phyloP scores from a whole-genome alignment of 2,329 filamentous ascomycete genomes.

The Trichoderma lentiforme region DNA sequence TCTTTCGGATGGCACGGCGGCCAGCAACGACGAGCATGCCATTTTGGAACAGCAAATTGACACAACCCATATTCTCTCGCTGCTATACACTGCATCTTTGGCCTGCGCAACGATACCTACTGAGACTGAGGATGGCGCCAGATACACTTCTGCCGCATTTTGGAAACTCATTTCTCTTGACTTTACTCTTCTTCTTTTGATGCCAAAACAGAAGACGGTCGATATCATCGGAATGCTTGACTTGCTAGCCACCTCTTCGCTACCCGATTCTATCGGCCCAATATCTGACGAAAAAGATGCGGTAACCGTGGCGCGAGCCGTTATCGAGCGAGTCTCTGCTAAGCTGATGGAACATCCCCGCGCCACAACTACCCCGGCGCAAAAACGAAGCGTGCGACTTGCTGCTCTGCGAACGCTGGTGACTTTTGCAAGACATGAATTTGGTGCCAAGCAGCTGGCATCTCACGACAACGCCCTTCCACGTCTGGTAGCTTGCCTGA shows the following conservation, averaged over 20 bases:
- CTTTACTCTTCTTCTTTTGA: conserved; percentile 65
- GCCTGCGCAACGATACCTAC: conserved; percentile 49
- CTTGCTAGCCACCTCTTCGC: conserved; percentile 63
- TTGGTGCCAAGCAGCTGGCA: conserved; percentile 64
- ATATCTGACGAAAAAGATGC: conserved; percentile 48
- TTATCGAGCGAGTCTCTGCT: conserved; percentile 62
- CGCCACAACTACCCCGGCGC: conserved; percentile 33
- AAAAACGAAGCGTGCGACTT: conserved; percentile 44
- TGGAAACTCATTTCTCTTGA: conserved; percentile 67
- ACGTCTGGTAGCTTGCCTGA: conserved; percentile 65
- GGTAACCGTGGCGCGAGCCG: conserved; percentile 40
- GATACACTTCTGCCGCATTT: conserved; percentile 45
- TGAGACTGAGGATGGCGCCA: conserved; percentile 30
- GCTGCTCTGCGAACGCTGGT: conserved; percentile 52
- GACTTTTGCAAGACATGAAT: conserved; percentile 59
- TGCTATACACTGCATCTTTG: conserved; percentile 62
- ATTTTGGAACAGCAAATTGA: conserved; percentile 55
- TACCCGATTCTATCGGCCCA: conserved; percentile 63
- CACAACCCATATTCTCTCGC: conserved; percentile 58
- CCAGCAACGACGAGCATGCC: conserved; percentile 37
- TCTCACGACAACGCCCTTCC: conserved; percentile 67
- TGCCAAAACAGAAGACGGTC: conserved; percentile 59
- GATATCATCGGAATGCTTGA: conserved; percentile 64
- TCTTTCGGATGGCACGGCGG: conserved; percentile 46
- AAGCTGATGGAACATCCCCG: conserved; percentile 57